Evolutionary conservation across 495 filamentous ascomycete genomes (phyloP).

Genomic region (Clavariopsis aquatica): DNA sequence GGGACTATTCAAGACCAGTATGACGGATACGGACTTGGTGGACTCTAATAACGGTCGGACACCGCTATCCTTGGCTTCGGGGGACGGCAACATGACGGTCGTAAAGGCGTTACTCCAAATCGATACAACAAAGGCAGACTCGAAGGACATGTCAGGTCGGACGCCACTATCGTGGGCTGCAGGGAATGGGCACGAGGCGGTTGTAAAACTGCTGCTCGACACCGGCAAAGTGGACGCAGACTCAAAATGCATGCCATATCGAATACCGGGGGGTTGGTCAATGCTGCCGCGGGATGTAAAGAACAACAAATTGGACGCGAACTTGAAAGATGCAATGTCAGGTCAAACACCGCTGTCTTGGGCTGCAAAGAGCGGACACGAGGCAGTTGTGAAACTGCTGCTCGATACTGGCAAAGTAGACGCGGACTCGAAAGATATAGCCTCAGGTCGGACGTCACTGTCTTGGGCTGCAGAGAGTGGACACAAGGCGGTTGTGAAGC

Average conservation of each 20-base stretch:
- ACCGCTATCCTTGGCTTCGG: conserved; percentile 2
- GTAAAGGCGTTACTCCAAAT: conserved; percentile 1
- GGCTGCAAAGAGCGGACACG: conserved; percentile 1
- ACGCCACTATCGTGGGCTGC: conserved; percentile 6
- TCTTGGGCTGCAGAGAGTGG: neutral
- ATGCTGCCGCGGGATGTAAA: too few relatives aligned
- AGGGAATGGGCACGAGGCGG: neutral
- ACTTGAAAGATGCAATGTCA: neutral
- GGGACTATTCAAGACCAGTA: too few relatives aligned
- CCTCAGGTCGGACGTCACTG: neutral
- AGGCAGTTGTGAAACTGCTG: conserved; percentile 1
- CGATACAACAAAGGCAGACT: neutral
- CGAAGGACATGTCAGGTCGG: neutral
- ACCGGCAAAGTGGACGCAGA: conserved; percentile 3
- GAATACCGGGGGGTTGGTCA: too few relatives aligned
- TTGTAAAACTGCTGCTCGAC: conserved; percentile 9
- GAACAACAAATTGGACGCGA: too few relatives aligned
- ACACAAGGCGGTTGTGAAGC: neutral
- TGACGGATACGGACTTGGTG: too few relatives aligned
- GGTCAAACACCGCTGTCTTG: neutral
- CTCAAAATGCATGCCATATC: conserved; percentile 4
- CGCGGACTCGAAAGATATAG: conserved; percentile 5
- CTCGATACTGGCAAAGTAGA: conserved; percentile 10
- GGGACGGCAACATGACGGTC: conserved; percentile 4
- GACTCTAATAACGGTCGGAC: too few relatives aligned